These are phyloP conservation scores for Zarea fungicola DNA, from an alignment of 2,329 filamentous ascomycete genomes.

Conservation along the genomic window DNA sequence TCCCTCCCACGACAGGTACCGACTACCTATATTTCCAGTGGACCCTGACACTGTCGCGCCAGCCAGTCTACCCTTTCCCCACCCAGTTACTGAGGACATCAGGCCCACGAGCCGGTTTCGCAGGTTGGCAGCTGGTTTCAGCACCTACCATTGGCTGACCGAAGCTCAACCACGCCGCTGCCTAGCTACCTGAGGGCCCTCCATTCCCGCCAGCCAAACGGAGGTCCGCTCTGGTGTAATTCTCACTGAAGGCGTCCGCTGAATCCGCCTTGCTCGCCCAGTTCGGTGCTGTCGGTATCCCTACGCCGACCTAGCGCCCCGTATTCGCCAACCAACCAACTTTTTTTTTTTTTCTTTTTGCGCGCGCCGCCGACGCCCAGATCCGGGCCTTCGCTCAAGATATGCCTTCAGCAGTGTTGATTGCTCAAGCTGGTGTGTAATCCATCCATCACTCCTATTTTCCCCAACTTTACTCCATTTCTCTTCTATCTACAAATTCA, in stretches of 20 bases:
- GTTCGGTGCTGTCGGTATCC: conserved; percentile 3
- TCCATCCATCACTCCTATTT: conserved; percentile 1
- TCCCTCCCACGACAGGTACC: background rate
- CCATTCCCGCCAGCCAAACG: background rate
- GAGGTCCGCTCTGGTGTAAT: background rate
- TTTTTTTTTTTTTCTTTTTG: background rate
- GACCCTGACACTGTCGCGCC: too few relatives aligned
- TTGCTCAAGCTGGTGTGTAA: conserved; percentile 12
- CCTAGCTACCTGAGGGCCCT: background rate
- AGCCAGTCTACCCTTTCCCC: too few relatives aligned
- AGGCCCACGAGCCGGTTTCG: conserved; percentile 8
- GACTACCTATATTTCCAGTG: too few relatives aligned
- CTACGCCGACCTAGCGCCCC: background rate
- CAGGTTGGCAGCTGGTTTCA: background rate
- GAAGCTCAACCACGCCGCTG: background rate
- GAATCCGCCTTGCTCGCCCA: background rate
- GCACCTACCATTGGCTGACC: background rate
- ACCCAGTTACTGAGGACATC: background rate
- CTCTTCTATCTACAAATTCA: background rate
- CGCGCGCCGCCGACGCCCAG: background rate
- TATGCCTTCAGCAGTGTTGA: conserved; percentile 10
- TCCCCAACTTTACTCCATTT: background rate
- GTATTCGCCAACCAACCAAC: background rate
- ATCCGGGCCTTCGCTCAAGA: background rate
- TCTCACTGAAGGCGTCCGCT: background rate